Conservation (phyloP, 164 flowering plant genomes). For the Nelumbo lutea region DNA sequence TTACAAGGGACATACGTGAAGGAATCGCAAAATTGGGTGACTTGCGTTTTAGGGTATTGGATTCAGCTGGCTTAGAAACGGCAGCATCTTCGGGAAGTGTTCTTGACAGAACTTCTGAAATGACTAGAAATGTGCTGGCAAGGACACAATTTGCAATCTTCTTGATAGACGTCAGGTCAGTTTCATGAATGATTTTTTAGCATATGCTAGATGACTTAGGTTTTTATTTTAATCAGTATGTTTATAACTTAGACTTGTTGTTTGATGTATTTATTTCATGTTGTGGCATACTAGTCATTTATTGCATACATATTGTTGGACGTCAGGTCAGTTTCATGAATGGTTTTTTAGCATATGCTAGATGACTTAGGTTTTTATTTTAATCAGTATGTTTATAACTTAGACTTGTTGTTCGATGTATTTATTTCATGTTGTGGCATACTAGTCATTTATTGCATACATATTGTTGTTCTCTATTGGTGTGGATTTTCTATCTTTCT, state of each 20-base stretch:
- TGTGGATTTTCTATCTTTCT: background rate
- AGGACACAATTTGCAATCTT: conserved; percentile 73
- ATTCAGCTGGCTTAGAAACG: conserved; percentile 92
- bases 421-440: background rate
- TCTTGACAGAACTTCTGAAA: conserved; percentile 75
- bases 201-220: no score
- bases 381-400: no score
- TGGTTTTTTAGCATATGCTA: background rate
- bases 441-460: background rate
- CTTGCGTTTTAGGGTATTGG: conserved; percentile 81
- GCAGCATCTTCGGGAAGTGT: conserved; percentile 84
- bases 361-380: no score
- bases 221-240: no score
- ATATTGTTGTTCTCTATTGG: background rate
- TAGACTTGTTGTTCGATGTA: background rate
- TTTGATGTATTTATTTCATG: background rate
- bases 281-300: background rate
- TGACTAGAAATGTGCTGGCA: conserved; percentile 73
- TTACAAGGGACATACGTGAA: conserved; percentile 90
- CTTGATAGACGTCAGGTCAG: conserved; percentile 80
- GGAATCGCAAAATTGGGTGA: conserved; percentile 91
- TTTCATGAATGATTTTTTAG: conserved; percentile 3
- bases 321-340: conserved; percentile 55
- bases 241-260: background rate
- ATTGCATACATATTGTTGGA: conserved; percentile 20